phyloP scores from a whole-genome alignment of 169 alveolate species.

The Perkinsus olseni region DNA sequence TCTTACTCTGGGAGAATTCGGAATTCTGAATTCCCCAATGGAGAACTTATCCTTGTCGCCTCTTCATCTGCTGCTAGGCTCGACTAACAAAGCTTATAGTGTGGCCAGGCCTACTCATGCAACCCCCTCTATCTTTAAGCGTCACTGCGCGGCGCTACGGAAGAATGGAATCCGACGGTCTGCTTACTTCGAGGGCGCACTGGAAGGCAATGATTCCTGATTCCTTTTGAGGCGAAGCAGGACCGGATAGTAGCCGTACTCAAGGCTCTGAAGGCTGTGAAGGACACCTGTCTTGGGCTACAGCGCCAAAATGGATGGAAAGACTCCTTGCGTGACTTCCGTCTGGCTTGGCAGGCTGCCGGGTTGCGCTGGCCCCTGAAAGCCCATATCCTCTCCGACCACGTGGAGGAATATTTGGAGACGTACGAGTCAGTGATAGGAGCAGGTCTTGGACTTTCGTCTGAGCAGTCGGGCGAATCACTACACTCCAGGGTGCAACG shows the following conservation, averaged over 20 bases:
- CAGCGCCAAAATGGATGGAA: too few relatives aligned
- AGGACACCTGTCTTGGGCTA: background rate
- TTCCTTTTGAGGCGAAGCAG: background rate
- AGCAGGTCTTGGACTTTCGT: too few relatives aligned
- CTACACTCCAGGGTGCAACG: too few relatives aligned
- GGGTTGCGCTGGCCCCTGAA: too few relatives aligned
- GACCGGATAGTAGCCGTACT: background rate
- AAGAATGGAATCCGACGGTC: background rate
- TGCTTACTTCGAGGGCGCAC: background rate
- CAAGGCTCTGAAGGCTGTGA: background rate
- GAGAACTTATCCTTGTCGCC: background rate
- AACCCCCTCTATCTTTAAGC: background rate
- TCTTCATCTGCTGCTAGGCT: background rate
- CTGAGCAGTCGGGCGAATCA: too few relatives aligned
- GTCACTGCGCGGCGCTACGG: background rate
- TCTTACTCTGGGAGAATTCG: background rate
- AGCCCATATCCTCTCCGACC: too few relatives aligned
- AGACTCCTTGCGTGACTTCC: too few relatives aligned
- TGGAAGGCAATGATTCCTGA: background rate
- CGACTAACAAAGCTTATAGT: background rate
- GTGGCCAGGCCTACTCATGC: background rate
- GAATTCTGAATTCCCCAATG: background rate
- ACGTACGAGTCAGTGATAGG: too few relatives aligned
- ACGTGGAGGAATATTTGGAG: too few relatives aligned
- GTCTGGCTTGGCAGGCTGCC: too few relatives aligned